These are phyloP conservation scores for Didymella pinodella DNA, from an alignment of 2,329 filamentous ascomycete species.

Conservation along the genomic window DNA sequence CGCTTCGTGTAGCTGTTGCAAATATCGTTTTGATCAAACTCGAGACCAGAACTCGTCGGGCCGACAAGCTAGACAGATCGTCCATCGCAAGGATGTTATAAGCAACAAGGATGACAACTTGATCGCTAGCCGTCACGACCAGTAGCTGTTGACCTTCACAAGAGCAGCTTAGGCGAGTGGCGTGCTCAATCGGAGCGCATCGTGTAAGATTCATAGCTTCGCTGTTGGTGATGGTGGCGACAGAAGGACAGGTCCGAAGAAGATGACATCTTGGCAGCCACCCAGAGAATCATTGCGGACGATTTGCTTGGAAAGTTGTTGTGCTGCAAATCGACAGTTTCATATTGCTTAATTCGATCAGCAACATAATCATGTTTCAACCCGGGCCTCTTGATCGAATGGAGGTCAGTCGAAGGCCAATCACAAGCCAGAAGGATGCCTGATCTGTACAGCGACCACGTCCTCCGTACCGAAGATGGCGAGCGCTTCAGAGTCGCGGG, in stretches of 20 bases:
- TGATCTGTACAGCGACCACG: not conserved
- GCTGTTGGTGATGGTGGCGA: not conserved
- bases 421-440: not conserved
- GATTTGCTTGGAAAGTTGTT: not conserved
- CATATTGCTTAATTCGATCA: too few species aligned
- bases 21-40: not conserved
- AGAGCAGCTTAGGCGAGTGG: not conserved
- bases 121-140: not conserved
- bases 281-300: not conserved
- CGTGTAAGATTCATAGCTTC: not conserved
- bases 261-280: not conserved
- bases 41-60: not conserved
- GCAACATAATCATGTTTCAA: not conserved
- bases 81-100: not conserved
- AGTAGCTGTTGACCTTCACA: not conserved
- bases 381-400: not conserved
- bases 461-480: not conserved
- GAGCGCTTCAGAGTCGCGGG: not conserved
- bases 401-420: not conserved
- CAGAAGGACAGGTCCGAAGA: not conserved
- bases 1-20: not conserved
- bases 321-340: not conserved
- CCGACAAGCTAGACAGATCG: not conserved
- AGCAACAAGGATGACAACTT: not conserved
- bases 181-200: not conserved